These are phyloP conservation scores for Aureobasidium sp. DNA, from an alignment of 2,329 filamentous ascomycete species.

Conservation along the genomic window DNA sequence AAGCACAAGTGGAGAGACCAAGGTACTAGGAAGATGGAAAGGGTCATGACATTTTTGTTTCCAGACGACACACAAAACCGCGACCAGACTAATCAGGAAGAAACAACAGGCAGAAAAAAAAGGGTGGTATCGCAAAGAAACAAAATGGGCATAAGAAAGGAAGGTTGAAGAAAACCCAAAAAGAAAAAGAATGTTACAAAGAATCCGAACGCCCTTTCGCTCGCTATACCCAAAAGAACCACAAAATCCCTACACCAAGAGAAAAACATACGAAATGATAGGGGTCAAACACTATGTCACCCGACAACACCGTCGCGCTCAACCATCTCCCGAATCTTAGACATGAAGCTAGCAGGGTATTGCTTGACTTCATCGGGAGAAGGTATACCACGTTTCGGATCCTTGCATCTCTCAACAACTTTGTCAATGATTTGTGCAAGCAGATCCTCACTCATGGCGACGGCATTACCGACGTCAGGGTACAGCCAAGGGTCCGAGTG, in stretches of 20 bases:
- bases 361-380: constrained; percentile 48
- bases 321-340: constrained; percentile 39
- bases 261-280: constrained; percentile 1
- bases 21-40: background rate
- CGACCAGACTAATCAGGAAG: background rate
- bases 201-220: background rate
- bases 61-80: background rate
- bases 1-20: background rate
- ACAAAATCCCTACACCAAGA: background rate
- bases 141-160: background rate
- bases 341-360: constrained; percentile 43
- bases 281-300: background rate
- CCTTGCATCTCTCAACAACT: constrained; percentile 53
- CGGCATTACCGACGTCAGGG: constrained; percentile 44
- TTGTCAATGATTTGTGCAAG: constrained; percentile 53
- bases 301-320: constrained; percentile 22
- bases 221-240: background rate
- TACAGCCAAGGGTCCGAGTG: constrained; percentile 52
- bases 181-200: background rate
- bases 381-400: constrained; percentile 45
- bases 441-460: constrained; percentile 51
- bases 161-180: background rate
- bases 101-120: background rate
- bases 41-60: background rate
- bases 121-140: background rate